A percentile compares a stretch with the other conserved stretches of the same genome.
Evolutionary conservation across 176 grass and related monocot genomes (phyloP).

Genomic region (Lolium multiflorum): DNA sequence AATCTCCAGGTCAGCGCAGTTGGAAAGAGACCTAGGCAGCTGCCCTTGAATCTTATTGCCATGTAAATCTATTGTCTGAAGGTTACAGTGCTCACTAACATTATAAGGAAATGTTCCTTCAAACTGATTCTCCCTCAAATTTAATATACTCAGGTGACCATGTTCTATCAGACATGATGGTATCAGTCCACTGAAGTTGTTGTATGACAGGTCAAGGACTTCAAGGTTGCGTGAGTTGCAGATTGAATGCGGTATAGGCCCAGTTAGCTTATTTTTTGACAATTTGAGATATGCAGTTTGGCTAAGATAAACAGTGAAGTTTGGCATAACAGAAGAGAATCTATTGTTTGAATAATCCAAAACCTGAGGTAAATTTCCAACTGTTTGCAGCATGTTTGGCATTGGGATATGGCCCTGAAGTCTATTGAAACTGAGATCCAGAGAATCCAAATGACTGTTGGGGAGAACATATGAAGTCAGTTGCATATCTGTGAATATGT

Average conservation of each 20-base stretch:
- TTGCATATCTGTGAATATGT: slow-evolving; percentile 7
- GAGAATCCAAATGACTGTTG: not conserved
- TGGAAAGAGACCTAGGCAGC: slow-evolving; percentile 27
- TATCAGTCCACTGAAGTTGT: slow-evolving; percentile 30
- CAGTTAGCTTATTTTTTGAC: slow-evolving; percentile 10
- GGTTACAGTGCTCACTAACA: not conserved
- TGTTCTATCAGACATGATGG: slow-evolving; percentile 17
- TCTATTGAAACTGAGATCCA: no score
- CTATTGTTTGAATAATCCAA: slow-evolving; percentile 12
- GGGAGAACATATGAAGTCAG: not conserved
- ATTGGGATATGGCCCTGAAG: not conserved
- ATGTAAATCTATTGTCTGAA: slow-evolving; percentile 24
- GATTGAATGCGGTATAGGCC: slow-evolving; percentile 1
- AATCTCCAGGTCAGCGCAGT: not conserved
- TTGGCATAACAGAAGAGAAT: slow-evolving; percentile 8
- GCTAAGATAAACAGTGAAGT: not conserved
- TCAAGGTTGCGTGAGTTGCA: not conserved
- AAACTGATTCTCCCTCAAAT: slow-evolving; percentile 32
- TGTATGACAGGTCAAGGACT: slow-evolving; percentile 30
- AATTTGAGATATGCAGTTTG: not conserved
- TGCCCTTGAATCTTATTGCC: not conserved
- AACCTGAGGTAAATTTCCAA: not conserved
- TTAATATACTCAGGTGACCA: not conserved
- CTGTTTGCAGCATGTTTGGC: not conserved
- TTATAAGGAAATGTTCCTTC: slow-evolving; percentile 2